Conservation (phyloP, 106 monocot genomes). For the Allium fistulosum region DNA sequence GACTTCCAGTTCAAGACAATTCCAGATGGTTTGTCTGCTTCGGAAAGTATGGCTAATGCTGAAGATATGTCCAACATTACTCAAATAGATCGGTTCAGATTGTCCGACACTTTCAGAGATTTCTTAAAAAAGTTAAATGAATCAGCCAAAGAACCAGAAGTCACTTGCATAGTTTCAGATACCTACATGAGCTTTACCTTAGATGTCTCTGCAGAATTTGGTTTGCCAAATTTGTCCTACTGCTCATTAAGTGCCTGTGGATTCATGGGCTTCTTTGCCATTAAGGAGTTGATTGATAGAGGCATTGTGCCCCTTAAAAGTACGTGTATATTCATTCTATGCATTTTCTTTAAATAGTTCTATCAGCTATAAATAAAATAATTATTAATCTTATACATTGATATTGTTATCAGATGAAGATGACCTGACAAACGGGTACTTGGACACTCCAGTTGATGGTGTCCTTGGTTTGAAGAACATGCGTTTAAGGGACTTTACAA, state of each 20-base stretch:
- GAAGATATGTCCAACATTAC: background rate
- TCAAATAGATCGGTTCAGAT: too few species aligned
- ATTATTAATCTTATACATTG: too few species aligned
- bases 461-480: too few species aligned
- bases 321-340: background rate
- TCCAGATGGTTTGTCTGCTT: conserved; percentile 15
- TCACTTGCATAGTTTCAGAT: conserved; percentile 23
- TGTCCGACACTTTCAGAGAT: conserved; percentile 1
- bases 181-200: conserved; percentile 23
- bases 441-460: too few species aligned
- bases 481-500: too few species aligned
- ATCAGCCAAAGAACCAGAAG: conserved; percentile 1
- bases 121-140: conserved; percentile 13
- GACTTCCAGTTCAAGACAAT: conserved; percentile 37
- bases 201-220: conserved; percentile 17
- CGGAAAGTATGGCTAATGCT: conserved; percentile 1
- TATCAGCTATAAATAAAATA: too few species aligned
- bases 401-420: too few species aligned
- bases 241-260: conserved; percentile 28
- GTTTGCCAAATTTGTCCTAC: conserved; percentile 13
- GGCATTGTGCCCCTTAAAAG: conserved; percentile 19
- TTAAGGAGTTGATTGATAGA: conserved; percentile 16
- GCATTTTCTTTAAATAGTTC: too few species aligned
- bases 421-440: too few species aligned
- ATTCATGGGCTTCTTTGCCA: conserved; percentile 16